Evolutionary conservation across 371 early-diverging fungal genomes (phyloP).

Genomic region (Lichtheimia hyalospora): DNA sequence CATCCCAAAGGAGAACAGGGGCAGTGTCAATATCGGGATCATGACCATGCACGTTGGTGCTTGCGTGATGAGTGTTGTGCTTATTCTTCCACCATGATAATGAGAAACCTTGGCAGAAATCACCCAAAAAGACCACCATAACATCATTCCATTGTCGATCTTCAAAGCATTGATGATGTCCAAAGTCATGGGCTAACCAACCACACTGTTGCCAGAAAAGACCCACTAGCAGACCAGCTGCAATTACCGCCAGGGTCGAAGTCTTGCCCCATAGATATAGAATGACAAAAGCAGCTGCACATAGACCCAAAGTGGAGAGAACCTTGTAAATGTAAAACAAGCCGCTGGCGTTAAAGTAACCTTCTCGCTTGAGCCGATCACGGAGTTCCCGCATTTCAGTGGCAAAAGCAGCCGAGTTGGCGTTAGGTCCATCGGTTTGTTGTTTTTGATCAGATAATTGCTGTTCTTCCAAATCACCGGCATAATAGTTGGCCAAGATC

Average conservation of each 20-base stretch:
- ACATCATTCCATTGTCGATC: constrained; percentile 67
- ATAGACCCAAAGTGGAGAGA: constrained; percentile 55
- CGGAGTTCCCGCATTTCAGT: constrained; percentile 70
- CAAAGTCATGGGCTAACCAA: constrained; percentile 88
- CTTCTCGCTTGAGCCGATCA: constrained; percentile 54
- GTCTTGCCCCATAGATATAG: constrained; percentile 55
- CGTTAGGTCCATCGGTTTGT: neutral
- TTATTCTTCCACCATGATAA: constrained; percentile 89
- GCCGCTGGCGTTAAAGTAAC: constrained; percentile 69
- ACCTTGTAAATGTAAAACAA: constrained; percentile 71
- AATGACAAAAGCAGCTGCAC: constrained; percentile 51
- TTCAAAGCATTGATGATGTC: constrained; percentile 83
- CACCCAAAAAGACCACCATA: constrained; percentile 74
- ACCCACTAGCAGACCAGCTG: constrained; percentile 65
- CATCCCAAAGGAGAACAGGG: constrained; percentile 83
- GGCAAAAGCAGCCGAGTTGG: constrained; percentile 41
- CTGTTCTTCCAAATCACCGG: constrained; percentile 65
- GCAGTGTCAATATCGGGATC: constrained; percentile 92
- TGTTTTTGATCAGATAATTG: constrained; percentile 5
- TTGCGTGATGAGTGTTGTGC: constrained; percentile 88
- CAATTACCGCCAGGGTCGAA: constrained; percentile 54
- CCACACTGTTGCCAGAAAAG: constrained; percentile 89
- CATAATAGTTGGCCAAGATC: constrained; percentile 77
- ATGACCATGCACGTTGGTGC: constrained; percentile 78
- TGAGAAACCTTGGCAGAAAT: constrained; percentile 78